Evolutionary conservation across 805 yeast genomes (phyloP), one percentile per base, ranked within the genome.

Genomic region (Candida quercuum): DNA sequence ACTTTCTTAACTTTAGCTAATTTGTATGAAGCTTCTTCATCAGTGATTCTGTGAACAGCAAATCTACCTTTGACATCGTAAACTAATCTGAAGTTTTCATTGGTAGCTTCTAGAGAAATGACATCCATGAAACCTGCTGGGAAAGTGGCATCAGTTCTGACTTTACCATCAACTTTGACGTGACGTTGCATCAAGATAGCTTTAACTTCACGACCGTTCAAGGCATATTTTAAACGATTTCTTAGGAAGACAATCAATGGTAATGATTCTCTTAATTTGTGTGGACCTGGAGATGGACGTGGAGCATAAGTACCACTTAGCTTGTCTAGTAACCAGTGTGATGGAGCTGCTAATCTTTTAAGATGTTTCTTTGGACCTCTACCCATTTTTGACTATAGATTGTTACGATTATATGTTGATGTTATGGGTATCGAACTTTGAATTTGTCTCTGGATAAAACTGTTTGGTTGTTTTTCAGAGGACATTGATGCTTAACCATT

Each of bases 301-400:
- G 99, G 99, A 53, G 99, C 99, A 72, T 93, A 93, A 66, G 86
- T 78, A 71, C 99, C 99, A 67, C 97, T 86, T 77, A 93, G 80
- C 78, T 93, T 93, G 94, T 94, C 99, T 78, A 93, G 86, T 94
- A 93, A 86, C 99, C 99, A 93, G 84, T 93, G 99, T 78, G 89
- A 84, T 81, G 99, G 99, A 71, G 99, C 99, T 72, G 98, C 96
- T 75, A 91, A 84, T 84, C 98, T 88, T 83, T 91, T 89, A 72
- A 89, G 83, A 73, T 28, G 28, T 32, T 36, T 28, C 28, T 18
- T 35, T 35, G 49, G 51, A 45, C 51, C 51, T 47, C 51, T 47
- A 47, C 49, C 51, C 51, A 47, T 47, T 42, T 38, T 38, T 15
- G 21, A 32, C 27, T 32, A 19, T 11, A 26, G 32, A n/a, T n/a